Percentiles rank a stretch among this genome's conserved stretches.
These are phyloP conservation scores for Brassica hybrid DNA, from an alignment of 441 rosid species.

Conservation along the genomic window DNA sequence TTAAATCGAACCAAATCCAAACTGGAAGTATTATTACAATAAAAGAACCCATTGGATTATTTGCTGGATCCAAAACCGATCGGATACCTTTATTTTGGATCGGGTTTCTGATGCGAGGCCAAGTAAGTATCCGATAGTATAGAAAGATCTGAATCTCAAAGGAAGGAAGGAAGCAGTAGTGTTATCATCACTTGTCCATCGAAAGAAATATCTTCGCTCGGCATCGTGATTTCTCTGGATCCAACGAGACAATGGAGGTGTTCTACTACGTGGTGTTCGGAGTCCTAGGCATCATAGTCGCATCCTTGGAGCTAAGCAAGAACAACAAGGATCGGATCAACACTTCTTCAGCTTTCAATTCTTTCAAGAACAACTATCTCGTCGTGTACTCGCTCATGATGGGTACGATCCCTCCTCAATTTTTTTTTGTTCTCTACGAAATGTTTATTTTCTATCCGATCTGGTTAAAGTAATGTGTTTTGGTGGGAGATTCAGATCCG, in stretches of 20 bases:
- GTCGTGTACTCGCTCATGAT: constrained; percentile 90
- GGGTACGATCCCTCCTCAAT: constrained; percentile 51
- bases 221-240: background rate
- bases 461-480: constrained; percentile 18
- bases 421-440: background rate
- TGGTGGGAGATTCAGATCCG: constrained; percentile 20
- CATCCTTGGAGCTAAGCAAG: constrained; percentile 78
- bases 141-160: too few species aligned
- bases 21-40: too few species aligned
- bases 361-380: constrained; percentile 84
- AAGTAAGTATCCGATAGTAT: too few species aligned
- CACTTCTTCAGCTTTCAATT: constrained; percentile 68
- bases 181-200: too few species aligned
- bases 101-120: too few species aligned
- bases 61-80: too few species aligned
- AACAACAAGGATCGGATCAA: constrained; percentile 70
- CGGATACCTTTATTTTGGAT: too few species aligned
- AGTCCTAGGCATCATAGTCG: constrained; percentile 59
- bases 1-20: too few species aligned
- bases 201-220: too few species aligned
- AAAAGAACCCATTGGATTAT: too few species aligned
- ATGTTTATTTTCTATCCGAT: constrained; percentile 16
- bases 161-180: too few species aligned
- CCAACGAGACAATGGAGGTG: constrained; percentile 54
- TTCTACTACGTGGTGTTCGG: constrained; percentile 78